phyloP scores from a whole-genome alignment of 192 early-diverging fungal species.

The Ambispora gerdemannii region DNA sequence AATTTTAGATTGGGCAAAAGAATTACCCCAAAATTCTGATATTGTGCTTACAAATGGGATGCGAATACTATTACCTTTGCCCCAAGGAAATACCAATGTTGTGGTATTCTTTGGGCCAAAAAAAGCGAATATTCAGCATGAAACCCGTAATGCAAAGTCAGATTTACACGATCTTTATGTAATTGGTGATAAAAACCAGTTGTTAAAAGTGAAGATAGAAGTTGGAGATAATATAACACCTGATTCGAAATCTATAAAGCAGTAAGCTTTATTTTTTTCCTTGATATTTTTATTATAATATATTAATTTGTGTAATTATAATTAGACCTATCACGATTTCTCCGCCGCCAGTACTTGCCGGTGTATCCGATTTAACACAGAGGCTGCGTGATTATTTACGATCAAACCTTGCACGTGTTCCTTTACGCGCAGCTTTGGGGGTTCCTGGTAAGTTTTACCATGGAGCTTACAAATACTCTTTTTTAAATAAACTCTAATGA shows the following conservation, averaged over 20 bases:
- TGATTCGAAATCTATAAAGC: slow-evolving; percentile 5
- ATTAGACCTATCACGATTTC: not conserved
- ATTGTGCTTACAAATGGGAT: slow-evolving; percentile 47
- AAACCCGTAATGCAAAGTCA: slow-evolving; percentile 6
- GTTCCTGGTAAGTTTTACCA: slow-evolving; percentile 30
- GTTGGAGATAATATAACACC: slow-evolving; percentile 34
- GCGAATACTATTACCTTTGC: slow-evolving; percentile 32
- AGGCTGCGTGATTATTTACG: slow-evolving; percentile 17
- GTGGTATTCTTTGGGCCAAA: slow-evolving; percentile 41
- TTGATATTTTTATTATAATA: not conserved
- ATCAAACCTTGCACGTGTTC: slow-evolving; percentile 16
- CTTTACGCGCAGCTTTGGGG: slow-evolving; percentile 5
- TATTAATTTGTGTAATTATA: not conserved
- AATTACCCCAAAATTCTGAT: slow-evolving; percentile 22
- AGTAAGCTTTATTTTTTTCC: not conserved
- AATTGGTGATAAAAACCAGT: slow-evolving; percentile 30
- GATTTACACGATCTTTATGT: slow-evolving; percentile 33
- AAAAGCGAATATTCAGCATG: slow-evolving; percentile 32
- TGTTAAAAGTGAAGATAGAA: slow-evolving; percentile 36
- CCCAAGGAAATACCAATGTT: slow-evolving; percentile 30
- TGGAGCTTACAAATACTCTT: slow-evolving; percentile 1
- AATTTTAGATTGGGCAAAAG: slow-evolving; percentile 28
- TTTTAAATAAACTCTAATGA: not conserved
- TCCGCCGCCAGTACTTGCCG: slow-evolving; percentile 29
- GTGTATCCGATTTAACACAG: slow-evolving; percentile 29